phyloP scores from a whole-genome alignment of 1,284 basidiomycete genomes.

The Hortiboletus rubellus region DNA sequence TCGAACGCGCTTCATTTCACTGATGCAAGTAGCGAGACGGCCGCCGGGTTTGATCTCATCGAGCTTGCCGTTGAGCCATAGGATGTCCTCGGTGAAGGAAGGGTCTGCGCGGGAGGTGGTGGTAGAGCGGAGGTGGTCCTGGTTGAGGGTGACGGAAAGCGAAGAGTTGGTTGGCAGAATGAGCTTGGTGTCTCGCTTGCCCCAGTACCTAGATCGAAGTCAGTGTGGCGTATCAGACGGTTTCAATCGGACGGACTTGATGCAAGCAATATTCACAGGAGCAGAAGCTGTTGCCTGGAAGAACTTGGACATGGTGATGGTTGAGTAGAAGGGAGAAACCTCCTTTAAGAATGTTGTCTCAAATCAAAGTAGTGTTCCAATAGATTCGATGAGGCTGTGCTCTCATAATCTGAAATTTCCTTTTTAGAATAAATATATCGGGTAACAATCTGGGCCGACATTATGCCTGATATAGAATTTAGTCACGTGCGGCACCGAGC shows the following conservation, averaged over 20 bases:
- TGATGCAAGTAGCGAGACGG: constrained; percentile 83
- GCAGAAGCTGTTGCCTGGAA: constrained; percentile 87
- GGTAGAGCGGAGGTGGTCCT: constrained; percentile 93
- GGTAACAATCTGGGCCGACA: constrained; percentile 14
- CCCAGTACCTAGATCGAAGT: constrained; percentile 80
- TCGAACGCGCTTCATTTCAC: constrained; percentile 82
- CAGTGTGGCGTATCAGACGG: constrained; percentile 18
- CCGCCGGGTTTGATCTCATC: constrained; percentile 86
- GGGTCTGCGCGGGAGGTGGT: constrained; percentile 89
- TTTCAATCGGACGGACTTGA: constrained; percentile 67
- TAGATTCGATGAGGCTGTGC: constrained; percentile 24
- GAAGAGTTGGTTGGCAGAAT: constrained; percentile 98
- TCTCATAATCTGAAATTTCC: constrained; percentile 11
- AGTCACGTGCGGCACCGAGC: constrained; percentile 23
- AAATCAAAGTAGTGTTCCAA: background rate
- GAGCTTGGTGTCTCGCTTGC: constrained; percentile 93
- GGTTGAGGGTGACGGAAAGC: constrained; percentile 94
- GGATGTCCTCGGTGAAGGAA: constrained; percentile 64
- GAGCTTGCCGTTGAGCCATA: constrained; percentile 95
- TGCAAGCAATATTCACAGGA: constrained; percentile 95
- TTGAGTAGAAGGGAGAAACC: constrained; percentile 10
- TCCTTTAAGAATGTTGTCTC: constrained; percentile 10
- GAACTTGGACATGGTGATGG: constrained; percentile 57
- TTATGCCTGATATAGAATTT: constrained; percentile 13
- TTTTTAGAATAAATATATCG: constrained; percentile 7